These are phyloP conservation scores for Aspergillus proliferans DNA, from an alignment of 2,329 filamentous ascomycete species.

Conservation along the genomic window DNA sequence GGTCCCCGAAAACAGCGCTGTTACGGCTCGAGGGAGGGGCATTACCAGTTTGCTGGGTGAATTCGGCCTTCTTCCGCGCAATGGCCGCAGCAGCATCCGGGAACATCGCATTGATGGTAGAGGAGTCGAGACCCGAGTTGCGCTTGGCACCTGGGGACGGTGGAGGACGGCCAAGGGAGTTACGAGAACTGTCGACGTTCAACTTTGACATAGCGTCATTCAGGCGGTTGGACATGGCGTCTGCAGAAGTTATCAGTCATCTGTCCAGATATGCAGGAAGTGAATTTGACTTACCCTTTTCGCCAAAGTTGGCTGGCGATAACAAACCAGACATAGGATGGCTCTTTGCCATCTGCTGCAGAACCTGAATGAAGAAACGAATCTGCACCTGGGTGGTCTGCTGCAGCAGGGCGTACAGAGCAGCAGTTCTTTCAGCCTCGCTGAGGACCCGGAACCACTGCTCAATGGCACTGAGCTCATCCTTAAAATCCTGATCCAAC, in stretches of 20 bases:
- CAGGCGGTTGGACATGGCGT: slow-evolving; percentile 93
- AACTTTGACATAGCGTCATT: slow-evolving; percentile 96
- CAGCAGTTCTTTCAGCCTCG: slow-evolving; percentile 91
- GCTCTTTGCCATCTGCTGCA: slow-evolving; percentile 98
- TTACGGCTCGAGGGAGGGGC: slow-evolving; percentile 88
- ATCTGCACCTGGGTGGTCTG: slow-evolving; percentile 99
- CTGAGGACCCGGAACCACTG: slow-evolving; percentile 98
- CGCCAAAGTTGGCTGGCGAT: slow-evolving; percentile 85
- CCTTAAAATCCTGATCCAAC: slow-evolving; percentile 99
- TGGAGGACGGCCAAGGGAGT: slow-evolving; percentile 75
- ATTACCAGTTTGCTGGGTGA: slow-evolving; percentile 89
- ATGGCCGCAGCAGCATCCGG: slow-evolving; percentile 98
- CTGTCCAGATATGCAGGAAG: neutral
- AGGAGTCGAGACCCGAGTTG: slow-evolving; percentile 87
- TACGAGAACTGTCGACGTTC: slow-evolving; percentile 77
- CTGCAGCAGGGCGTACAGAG: slow-evolving; percentile 88
- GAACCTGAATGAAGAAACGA: slow-evolving; percentile 95
- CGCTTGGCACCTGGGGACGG: slow-evolving; percentile 75
- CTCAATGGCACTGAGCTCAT: slow-evolving; percentile 96
- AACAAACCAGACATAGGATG: slow-evolving; percentile 95
- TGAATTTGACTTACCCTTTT: slow-evolving; percentile 64
- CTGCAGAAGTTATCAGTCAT: slow-evolving; percentile 42
- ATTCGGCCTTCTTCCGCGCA: slow-evolving; percentile 95
- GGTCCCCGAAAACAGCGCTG: slow-evolving; percentile 71
- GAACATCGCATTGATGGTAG: slow-evolving; percentile 97